A percentile compares a stretch with the other conserved stretches of the same genome.
These are phyloP conservation scores for Sclerotinia subarctica DNA, from an alignment of 2,329 filamentous ascomycete genomes.

Conservation along the genomic window DNA sequence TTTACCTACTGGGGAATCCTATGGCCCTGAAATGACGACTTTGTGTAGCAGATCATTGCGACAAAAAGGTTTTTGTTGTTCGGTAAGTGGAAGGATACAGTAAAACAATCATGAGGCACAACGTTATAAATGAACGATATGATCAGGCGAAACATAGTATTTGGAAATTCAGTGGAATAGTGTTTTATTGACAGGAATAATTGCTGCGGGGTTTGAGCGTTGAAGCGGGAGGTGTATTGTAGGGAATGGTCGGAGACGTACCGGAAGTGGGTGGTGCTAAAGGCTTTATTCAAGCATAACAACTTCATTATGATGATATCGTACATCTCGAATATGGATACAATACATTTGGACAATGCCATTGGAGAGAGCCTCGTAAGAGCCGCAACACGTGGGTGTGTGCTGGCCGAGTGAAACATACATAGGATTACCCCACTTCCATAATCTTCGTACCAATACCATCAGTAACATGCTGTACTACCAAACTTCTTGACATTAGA, in stretches of 20 bases:
- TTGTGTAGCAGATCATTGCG: too few species aligned
- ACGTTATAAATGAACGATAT: not conserved
- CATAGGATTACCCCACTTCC: not conserved
- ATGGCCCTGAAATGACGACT: not conserved
- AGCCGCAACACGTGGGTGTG: slow-evolving; percentile 1
- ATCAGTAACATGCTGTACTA: not conserved
- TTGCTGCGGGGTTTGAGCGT: not conserved
- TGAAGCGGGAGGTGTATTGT: not conserved
- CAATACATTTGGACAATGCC: not conserved
- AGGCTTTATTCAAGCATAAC: not conserved
- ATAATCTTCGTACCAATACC: not conserved
- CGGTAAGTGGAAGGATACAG: not conserved
- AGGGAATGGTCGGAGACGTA: not conserved
- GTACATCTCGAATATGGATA: not conserved
- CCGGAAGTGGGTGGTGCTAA: not conserved
- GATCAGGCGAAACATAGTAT: not conserved
- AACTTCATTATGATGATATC: not conserved
- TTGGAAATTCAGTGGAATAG: not conserved
- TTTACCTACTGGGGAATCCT: not conserved
- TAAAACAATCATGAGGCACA: not conserved
- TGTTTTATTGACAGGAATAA: not conserved
- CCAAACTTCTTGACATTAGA: not conserved
- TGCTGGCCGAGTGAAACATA: slow-evolving; percentile 3
- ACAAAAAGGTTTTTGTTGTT: not conserved
- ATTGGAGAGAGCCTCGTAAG: not conserved